These are phyloP conservation scores for Cercospora zeina DNA, from an alignment of 2,329 filamentous ascomycete genomes.

Conservation along the genomic window DNA sequence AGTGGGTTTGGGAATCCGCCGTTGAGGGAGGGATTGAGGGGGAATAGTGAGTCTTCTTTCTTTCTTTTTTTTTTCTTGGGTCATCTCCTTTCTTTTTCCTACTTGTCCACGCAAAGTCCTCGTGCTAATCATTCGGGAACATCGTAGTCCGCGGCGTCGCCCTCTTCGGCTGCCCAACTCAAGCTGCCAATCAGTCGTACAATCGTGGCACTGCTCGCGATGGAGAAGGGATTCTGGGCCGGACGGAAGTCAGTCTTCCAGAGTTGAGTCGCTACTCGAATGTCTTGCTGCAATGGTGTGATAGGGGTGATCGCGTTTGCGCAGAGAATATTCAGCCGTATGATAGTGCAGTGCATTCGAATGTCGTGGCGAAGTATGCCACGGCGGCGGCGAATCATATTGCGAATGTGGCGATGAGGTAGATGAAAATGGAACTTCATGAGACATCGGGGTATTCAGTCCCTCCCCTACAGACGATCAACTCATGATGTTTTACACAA, in stretches of 20 bases:
- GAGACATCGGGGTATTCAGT: too few species aligned
- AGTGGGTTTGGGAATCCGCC: not conserved
- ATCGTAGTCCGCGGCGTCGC: not conserved
- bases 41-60: not conserved
- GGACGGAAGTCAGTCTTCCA: not conserved
- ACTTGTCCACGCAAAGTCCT: not conserved
- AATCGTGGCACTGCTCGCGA: not conserved
- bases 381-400: slow-evolving; percentile 1
- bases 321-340: slow-evolving; percentile 2
- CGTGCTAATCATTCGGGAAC: too few species aligned
- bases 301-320: slow-evolving; percentile 3
- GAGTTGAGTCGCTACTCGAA: slow-evolving; percentile 1
- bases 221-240: not conserved
- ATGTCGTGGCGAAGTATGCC: slow-evolving; percentile 2
- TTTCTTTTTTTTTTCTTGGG: not conserved
- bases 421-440: too few species aligned
- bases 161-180: not conserved
- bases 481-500: too few species aligned
- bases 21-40: not conserved
- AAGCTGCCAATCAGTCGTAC: not conserved
- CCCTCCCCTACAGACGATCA: too few species aligned
- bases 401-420: slow-evolving; percentile 5
- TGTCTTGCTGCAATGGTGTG: slow-evolving; percentile 1
- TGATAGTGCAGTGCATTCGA: slow-evolving; percentile 4
- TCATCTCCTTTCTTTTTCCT: not conserved